phyloP scores from a whole-genome alignment of 805 yeast species.

The Wickerhamiella kazuoi region DNA sequence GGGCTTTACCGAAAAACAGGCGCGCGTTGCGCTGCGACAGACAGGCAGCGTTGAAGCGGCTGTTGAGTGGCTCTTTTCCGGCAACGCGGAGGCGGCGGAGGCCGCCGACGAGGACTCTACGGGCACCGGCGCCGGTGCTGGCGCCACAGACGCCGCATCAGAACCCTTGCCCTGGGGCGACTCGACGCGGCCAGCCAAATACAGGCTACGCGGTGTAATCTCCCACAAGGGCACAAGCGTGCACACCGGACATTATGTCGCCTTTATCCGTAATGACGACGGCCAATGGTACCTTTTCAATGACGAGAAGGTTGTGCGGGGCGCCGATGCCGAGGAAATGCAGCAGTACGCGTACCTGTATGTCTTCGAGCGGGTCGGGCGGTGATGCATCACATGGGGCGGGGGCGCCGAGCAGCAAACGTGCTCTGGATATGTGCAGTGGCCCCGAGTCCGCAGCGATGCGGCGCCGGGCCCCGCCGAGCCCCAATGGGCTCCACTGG shows the following conservation, averaged over 20 bases:
- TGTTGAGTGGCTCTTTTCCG: constrained; percentile 74
- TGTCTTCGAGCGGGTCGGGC: constrained; percentile 20
- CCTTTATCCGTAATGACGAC: constrained; percentile 36
- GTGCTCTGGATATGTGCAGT: too few relatives aligned
- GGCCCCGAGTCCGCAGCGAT: neutral
- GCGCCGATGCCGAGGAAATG: constrained; percentile 28
- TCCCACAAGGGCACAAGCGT: constrained; percentile 84
- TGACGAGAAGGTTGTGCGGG: constrained; percentile 67
- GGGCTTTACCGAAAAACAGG: constrained; percentile 59
- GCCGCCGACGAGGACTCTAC: constrained; percentile 61
- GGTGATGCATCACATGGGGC: neutral
- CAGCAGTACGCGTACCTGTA: constrained; percentile 33
- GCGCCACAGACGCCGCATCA: neutral
- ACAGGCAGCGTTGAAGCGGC: constrained; percentile 52
- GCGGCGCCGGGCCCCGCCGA: neutral
- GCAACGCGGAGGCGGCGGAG: constrained; percentile 60
- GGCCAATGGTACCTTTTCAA: constrained; percentile 61
- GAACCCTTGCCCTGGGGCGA: constrained; percentile 8
- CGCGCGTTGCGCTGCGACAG: constrained; percentile 55
- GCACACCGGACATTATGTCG: constrained; percentile 87
- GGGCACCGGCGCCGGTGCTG: constrained; percentile 3
- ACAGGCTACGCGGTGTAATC: constrained; percentile 42
- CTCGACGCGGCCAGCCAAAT: constrained; percentile 22
- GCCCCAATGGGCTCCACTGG: too few relatives aligned
- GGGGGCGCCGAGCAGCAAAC: too few relatives aligned